phyloP scores from a whole-genome alignment of 2,329 filamentous ascomycete genomes.

The Macrophomina pseudophaseolina region DNA sequence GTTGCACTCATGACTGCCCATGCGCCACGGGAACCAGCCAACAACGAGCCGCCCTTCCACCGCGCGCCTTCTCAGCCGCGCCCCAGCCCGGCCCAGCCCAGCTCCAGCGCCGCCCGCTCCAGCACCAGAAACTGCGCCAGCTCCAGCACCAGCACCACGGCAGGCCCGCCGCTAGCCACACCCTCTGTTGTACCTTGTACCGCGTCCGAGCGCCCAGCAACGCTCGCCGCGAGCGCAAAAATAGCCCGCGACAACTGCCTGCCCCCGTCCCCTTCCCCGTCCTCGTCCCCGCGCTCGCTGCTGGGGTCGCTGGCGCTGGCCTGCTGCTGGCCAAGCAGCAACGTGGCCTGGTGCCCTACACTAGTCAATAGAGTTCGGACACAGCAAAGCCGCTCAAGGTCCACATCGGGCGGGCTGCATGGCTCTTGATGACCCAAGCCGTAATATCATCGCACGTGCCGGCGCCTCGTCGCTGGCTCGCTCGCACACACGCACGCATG shows the following conservation, averaged over 20 bases:
- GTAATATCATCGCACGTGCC: conserved; percentile 10
- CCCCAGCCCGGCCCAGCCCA: background rate
- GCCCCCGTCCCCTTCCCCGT: too few species aligned
- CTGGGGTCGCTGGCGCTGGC: background rate
- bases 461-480: background rate
- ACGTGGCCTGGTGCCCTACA: conserved; percentile 16
- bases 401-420: conserved; percentile 20
- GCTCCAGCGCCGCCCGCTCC: background rate
- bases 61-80: conserved; percentile 1
- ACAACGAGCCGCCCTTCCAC: background rate
- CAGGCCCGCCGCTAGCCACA: background rate
- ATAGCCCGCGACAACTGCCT: conserved; percentile 14
- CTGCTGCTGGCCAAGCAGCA: conserved; percentile 6
- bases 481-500: background rate
- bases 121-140: background rate
- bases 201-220: conserved; percentile 1
- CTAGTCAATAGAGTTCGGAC: conserved; percentile 25
- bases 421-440: conserved; percentile 15
- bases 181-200: background rate
- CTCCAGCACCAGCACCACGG: background rate
- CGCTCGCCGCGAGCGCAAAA: conserved; percentile 1
- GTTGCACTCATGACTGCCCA: conserved; percentile 15
- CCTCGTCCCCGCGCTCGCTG: background rate
- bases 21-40: conserved; percentile 13
- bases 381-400: conserved; percentile 12